Evolutionary conservation across 805 yeast species (phyloP).

Genomic region (Candida ortonii): DNA sequence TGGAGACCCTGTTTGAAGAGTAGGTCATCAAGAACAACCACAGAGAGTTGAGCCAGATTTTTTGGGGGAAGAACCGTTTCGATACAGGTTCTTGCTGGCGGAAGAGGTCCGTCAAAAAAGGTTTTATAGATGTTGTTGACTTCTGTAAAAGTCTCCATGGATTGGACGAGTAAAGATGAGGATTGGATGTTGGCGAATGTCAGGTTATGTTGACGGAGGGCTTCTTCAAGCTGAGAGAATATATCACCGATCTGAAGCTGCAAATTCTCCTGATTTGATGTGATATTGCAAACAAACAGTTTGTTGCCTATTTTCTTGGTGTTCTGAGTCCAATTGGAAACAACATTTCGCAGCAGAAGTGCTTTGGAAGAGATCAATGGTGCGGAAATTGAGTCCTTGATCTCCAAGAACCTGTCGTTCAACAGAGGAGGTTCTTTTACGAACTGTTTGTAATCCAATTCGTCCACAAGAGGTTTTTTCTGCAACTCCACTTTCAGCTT

Average conservation of each 20-base stretch:
- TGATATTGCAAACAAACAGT: constrained; percentile 44
- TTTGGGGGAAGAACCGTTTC: constrained; percentile 49
- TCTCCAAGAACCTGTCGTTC: constrained; percentile 36
- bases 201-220: constrained; percentile 33
- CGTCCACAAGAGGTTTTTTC: constrained; percentile 20
- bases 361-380: no score
- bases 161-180: constrained; percentile 55
- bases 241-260: constrained; percentile 49
- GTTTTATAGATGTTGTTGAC: constrained; percentile 61
- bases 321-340: constrained; percentile 1
- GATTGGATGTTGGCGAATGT: constrained; percentile 51
- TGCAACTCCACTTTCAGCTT: constrained; percentile 51
- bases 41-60: constrained; percentile 54
- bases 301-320: constrained; percentile 19
- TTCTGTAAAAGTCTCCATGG: constrained; percentile 61
- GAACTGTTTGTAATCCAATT: no score
- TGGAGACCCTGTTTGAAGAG: constrained; percentile 66
- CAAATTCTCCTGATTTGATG: constrained; percentile 30
- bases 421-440: constrained; percentile 42
- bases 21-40: constrained; percentile 41
- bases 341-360: no score
- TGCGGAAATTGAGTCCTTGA: no score
- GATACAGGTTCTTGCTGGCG: constrained; percentile 89
- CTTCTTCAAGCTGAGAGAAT: constrained; percentile 40
- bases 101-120: constrained; percentile 58